Conservation (phyloP, 148 eudicot genomes). For the Arbutus unedo region DNA sequence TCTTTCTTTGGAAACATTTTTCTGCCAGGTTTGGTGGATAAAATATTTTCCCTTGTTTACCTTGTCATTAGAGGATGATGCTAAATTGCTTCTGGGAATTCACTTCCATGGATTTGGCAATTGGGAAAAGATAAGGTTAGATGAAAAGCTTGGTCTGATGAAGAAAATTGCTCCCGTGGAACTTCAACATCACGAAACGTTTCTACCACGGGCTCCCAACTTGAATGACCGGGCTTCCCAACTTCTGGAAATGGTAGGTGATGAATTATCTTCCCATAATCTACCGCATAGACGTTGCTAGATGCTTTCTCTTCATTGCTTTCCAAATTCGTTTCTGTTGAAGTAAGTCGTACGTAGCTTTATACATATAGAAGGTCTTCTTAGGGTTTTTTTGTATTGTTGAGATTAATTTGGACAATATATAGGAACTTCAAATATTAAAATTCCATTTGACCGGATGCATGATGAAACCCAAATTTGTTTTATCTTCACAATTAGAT, state of each 20-base stretch:
- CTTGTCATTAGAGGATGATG: slow-evolving; percentile 77
- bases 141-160: slow-evolving; percentile 76
- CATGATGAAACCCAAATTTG: not conserved
- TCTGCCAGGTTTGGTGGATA: not conserved
- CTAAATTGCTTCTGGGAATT: slow-evolving; percentile 87
- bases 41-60: slow-evolving; percentile 16
- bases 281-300: not conserved
- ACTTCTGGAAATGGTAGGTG: slow-evolving; percentile 83
- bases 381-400: not conserved
- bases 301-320: not conserved
- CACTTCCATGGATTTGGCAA: slow-evolving; percentile 96
- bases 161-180: slow-evolving; percentile 99
- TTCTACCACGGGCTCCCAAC: slow-evolving; percentile 98
- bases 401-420: not conserved
- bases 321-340: not conserved
- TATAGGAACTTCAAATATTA: not conserved
- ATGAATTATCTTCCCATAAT: not conserved
- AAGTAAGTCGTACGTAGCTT: not conserved
- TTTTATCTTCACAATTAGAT: not conserved
- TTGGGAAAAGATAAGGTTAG: slow-evolving; percentile 94
- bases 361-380: not conserved
- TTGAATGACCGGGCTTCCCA: slow-evolving; percentile 94
- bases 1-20: not conserved
- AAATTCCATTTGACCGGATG: not conserved
- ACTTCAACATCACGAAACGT: slow-evolving; percentile 98